These are phyloP conservation scores for Daldinia grandis DNA, from an alignment of 495 filamentous ascomycete genomes.

Conservation along the genomic window DNA sequence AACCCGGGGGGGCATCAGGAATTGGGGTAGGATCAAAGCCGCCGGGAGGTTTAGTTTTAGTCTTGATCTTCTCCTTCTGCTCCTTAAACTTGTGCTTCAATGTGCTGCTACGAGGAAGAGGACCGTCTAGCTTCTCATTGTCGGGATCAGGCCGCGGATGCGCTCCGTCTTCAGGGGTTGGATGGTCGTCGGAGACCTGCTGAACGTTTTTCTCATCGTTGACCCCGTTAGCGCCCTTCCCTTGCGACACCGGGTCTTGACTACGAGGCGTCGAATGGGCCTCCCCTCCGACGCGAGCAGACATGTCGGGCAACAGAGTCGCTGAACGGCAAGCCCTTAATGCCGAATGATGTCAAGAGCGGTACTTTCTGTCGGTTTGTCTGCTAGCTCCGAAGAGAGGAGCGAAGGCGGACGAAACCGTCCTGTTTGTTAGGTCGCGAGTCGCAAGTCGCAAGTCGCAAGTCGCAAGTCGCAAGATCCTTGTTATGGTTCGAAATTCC, in stretches of 20 bases:
- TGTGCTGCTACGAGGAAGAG: conserved; percentile 21
- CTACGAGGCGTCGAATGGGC: conserved; percentile 17
- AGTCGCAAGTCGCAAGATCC: conserved; percentile 10
- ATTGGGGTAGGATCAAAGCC: conserved; percentile 83
- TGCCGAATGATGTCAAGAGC: conserved; percentile 10
- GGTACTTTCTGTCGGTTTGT: conserved; percentile 10
- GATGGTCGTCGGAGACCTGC: conserved; percentile 26
- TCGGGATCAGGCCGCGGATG: conserved; percentile 12
- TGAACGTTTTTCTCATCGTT: conserved; percentile 32
- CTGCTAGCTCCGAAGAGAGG: conserved; percentile 5
- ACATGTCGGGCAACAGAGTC: conserved; percentile 12
- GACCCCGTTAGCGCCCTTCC: conserved; percentile 14
- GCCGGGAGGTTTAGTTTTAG: conserved; percentile 72
- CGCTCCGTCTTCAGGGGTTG: conserved; percentile 13
- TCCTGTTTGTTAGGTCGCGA: conserved; percentile 6
- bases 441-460: too few relatives aligned
- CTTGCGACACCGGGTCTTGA: conserved; percentile 32
- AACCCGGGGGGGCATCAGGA: conserved; percentile 74
- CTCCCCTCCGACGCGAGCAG: conserved; percentile 11
- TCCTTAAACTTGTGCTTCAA: conserved; percentile 60
- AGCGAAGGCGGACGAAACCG: conserved; percentile 2
- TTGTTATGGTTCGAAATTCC: conserved; percentile 20
- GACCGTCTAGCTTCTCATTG: conserved; percentile 31
- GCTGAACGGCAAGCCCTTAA: not conserved
- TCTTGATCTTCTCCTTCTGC: conserved; percentile 66